phyloP scores from a whole-genome alignment of 768 basidiomycete species.

The Heimioporus sp. region DNA sequence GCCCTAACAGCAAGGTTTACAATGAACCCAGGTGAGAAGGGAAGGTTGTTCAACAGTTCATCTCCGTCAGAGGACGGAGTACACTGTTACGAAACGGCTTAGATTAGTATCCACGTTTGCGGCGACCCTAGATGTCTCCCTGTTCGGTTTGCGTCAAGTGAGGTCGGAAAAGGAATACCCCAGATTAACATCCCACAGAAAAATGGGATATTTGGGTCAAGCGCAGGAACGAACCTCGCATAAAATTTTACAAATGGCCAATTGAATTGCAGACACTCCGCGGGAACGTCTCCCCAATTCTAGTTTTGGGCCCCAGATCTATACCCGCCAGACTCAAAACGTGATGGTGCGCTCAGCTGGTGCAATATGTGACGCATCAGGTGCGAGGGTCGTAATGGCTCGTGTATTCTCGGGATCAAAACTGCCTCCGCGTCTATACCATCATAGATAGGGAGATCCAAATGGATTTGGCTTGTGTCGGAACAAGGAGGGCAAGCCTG shows the following conservation, averaged over 20 bases:
- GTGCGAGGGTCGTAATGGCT: too few species aligned
- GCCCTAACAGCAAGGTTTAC: not conserved
- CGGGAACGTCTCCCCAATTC: not conserved
- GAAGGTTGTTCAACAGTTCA: too few species aligned
- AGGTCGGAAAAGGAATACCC: not conserved
- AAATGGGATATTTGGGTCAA: not conserved
- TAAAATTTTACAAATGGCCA: not conserved
- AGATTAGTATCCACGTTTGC: not conserved
- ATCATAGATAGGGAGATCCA: too few species aligned
- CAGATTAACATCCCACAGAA: not conserved
- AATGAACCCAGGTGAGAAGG: not conserved
- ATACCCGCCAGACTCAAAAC: not conserved
- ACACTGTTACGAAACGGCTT: conserved; percentile 8
- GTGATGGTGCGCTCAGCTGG: not conserved
- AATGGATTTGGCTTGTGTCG: not conserved
- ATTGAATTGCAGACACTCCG: not conserved
- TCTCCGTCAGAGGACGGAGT: too few species aligned
- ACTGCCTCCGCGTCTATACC: not conserved
- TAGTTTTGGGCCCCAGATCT: not conserved
- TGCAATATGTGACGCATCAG: too few species aligned
- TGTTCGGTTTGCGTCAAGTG: not conserved
- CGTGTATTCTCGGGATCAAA: not conserved
- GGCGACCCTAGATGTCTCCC: not conserved
- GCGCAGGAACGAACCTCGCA: not conserved
- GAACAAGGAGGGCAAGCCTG: not conserved